A percentile compares a stretch with the other conserved stretches of the same genome.
These are phyloP conservation scores for Phytophthora cactorum DNA, from an alignment of 352 stramenopile species.

Conservation along the genomic window DNA sequence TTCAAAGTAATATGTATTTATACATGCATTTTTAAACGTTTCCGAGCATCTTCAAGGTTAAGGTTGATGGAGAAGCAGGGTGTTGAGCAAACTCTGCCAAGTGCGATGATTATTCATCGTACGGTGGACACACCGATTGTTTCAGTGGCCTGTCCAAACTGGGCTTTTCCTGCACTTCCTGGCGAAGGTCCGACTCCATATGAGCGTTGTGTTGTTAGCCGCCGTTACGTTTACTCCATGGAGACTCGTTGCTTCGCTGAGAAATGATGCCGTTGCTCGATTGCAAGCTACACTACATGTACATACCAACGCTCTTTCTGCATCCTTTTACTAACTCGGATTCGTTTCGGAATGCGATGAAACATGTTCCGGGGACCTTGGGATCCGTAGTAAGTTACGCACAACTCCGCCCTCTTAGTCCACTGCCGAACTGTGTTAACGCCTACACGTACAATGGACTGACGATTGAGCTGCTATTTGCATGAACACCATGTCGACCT, in stretches of 20 bases:
- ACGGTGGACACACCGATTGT: background rate
- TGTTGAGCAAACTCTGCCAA: slow-evolving; percentile 21
- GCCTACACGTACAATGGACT: no score
- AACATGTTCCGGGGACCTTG: slow-evolving; percentile 10
- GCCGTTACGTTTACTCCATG: slow-evolving; percentile 3
- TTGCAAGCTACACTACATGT: slow-evolving; percentile 11
- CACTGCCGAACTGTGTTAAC: no score
- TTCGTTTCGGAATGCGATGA: slow-evolving; percentile 6
- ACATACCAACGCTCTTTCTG: slow-evolving; percentile 10
- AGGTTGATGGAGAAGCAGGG: no score
- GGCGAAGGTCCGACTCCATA: slow-evolving; percentile 17
- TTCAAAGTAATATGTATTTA: slow-evolving; percentile 15
- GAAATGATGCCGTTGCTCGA: slow-evolving; percentile 29
- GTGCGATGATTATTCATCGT: slow-evolving; percentile 9
- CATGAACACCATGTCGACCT: background rate
- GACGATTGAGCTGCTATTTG: no score
- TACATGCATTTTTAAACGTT: background rate
- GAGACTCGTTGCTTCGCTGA: slow-evolving; percentile 12
- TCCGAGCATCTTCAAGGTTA: background rate
- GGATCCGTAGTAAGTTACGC: no score
- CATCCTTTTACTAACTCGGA: slow-evolving; percentile 17
- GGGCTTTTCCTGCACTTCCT: slow-evolving; percentile 3
- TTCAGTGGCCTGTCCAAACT: background rate
- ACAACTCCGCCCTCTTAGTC: no score
- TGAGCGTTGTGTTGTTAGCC: slow-evolving; percentile 13